These are phyloP conservation scores for Pterocarpus santalinus DNA, from an alignment of 306 rosid species.

Conservation along the genomic window DNA sequence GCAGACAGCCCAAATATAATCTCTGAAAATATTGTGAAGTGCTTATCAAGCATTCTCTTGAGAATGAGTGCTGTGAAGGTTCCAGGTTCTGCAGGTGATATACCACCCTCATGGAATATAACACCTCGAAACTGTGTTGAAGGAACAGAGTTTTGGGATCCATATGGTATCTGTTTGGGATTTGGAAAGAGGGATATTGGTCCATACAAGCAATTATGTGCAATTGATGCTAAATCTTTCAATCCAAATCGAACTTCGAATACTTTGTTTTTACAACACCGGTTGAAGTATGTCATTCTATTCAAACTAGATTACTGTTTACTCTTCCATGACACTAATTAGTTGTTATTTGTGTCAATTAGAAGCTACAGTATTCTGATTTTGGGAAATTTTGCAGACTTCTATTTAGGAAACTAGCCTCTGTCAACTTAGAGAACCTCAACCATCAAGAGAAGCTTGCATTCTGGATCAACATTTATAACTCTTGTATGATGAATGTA, in stretches of 20 bases:
- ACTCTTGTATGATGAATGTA: slow-evolving; percentile 97
- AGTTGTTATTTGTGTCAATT: slow-evolving; percentile 22
- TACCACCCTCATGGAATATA: slow-evolving; percentile 49
- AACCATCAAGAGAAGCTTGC: slow-evolving; percentile 94
- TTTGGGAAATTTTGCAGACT: slow-evolving; percentile 63
- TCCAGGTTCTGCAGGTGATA: slow-evolving; percentile 51
- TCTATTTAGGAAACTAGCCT: slow-evolving; percentile 78
- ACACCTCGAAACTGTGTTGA: slow-evolving; percentile 48
- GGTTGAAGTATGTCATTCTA: slow-evolving; percentile 73
- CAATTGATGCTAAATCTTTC: slow-evolving; percentile 70
- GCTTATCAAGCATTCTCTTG: slow-evolving; percentile 80
- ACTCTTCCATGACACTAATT: slow-evolving; percentile 32
- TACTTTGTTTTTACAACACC: slow-evolving; percentile 74
- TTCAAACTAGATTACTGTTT: neutral
- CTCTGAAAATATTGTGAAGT: slow-evolving; percentile 81
- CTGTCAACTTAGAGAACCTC: slow-evolving; percentile 74
- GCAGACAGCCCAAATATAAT: slow-evolving; percentile 78
- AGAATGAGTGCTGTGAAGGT: slow-evolving; percentile 74
- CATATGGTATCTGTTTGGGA: slow-evolving; percentile 70
- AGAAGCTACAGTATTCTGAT: slow-evolving; percentile 31
- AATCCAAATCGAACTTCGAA: slow-evolving; percentile 71
- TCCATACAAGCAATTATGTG: slow-evolving; percentile 68
- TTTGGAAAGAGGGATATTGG: slow-evolving; percentile 81
- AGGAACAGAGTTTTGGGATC: slow-evolving; percentile 63
- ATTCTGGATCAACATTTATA: slow-evolving; percentile 94